Evolutionary conservation across 768 basidiomycete genomes (phyloP), one percentile per base, ranked within the genome.

Genomic region (Pleurotus platypus): DNA sequence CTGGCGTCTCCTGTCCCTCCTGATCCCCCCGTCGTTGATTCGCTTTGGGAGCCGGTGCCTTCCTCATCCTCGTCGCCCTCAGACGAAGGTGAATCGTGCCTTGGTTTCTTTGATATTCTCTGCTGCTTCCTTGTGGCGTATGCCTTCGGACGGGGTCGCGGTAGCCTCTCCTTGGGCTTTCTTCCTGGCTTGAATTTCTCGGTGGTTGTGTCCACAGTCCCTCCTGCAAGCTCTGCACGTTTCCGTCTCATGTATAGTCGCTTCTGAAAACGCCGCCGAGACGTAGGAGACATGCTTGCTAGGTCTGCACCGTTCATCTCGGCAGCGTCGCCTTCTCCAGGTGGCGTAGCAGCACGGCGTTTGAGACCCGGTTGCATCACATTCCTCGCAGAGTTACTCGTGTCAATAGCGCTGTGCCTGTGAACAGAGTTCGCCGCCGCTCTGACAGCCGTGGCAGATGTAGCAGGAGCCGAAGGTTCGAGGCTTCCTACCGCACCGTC

Each of bases 161-260:
- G 49, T 60, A 58, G 53, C 61, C 66, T 26, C 60, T 56, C 58
- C 58, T 60, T 67, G 16, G 5, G 57, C 51, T 65, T 70, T 49
- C 75, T 67, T 13, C 79, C 78, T 55, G 64, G 75, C 61, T 64
- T 62, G 54, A 80, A 64, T 60, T 70, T 75, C n/a, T 58, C 61
- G 0, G 66, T 35, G 13, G 62, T 64, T n/a, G 67, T 60, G 50
- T 67, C 69, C 5, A 68, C 68, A 7, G 58, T 64, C 11, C 61
- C 67, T 40, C 75, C 86, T 26, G 65, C 63, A 30, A 73, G 68
- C 26, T 73, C 69, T 2, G 89, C 88, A 43, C 89, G 79, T 65
- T 82, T 85, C 26, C 81, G 79, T 4, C 89, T 83, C 89, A 90
- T 90, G 61, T 87, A 81, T 5, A 90, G 71, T 39, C 87, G 76